Conservation (phyloP, 2,329 filamentous ascomycete species). For the Diaporthe sp. region DNA sequence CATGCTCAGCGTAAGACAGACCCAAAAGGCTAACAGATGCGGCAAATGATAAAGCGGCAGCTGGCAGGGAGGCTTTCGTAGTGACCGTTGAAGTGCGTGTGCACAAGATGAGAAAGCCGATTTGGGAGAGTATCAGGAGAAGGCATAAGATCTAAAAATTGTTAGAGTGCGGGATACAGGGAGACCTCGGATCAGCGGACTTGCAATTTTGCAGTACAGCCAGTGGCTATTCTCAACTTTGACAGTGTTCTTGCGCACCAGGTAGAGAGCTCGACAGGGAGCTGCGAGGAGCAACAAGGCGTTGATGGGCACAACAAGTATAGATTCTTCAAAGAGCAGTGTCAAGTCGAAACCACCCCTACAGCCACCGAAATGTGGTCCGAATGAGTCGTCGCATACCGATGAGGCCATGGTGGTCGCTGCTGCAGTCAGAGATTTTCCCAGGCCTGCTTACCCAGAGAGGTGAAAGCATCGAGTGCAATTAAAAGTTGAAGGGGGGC, state of each 20-base stretch:
- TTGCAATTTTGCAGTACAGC: constrained; percentile 15
- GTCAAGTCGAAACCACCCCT: constrained; percentile 16
- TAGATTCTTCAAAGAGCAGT: constrained; percentile 3
- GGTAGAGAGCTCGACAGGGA: constrained; percentile 5
- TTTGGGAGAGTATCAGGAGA: constrained; percentile 1
- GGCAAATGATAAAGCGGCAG: constrained; percentile 9
- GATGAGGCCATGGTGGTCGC: constrained; percentile 8
- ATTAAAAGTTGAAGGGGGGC: not conserved
- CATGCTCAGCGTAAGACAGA: constrained; percentile 4
- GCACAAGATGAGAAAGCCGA: constrained; percentile 8
- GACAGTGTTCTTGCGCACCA: not conserved
- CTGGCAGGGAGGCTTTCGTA: not conserved
- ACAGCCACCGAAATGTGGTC: constrained; percentile 6
- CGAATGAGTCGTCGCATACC: constrained; percentile 7
- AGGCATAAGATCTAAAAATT: not conserved
- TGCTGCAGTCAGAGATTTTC: not conserved
- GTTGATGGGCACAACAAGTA: constrained; percentile 11
- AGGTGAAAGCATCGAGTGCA: not conserved
- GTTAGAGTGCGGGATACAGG: not conserved
- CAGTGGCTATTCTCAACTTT: not conserved
- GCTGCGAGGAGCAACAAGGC: constrained; percentile 5
- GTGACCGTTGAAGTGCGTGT: not conserved
- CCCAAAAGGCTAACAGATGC: constrained; percentile 5
- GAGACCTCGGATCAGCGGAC: not conserved
- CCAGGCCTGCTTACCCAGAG: not conserved